phyloP scores from a whole-genome alignment of 2,329 filamentous ascomycete species.

The Calcarisporium arbuscula region DNA sequence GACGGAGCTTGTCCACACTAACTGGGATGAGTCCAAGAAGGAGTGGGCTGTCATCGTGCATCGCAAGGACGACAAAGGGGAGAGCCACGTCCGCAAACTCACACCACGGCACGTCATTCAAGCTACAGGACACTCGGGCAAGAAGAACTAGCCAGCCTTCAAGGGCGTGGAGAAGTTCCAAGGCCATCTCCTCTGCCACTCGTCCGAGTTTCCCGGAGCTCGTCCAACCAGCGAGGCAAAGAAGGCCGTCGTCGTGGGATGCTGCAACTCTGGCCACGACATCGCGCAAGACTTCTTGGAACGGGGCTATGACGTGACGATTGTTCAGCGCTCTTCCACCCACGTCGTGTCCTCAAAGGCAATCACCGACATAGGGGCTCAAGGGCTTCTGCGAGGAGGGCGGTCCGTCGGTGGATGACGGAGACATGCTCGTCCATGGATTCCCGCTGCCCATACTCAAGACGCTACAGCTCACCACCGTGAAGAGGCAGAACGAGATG shows the following conservation, averaged over 20 bases:
- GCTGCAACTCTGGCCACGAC: conserved; percentile 62
- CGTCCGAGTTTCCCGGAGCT: conserved; percentile 51
- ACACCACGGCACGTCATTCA: conserved; percentile 59
- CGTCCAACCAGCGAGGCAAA: conserved; percentile 40
- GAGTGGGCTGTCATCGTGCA: conserved; percentile 50
- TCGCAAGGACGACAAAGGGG: conserved; percentile 41
- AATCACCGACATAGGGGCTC: conserved; percentile 45
- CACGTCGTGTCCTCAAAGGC: conserved; percentile 53
- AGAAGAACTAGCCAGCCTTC: conserved; percentile 53
- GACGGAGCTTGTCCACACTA: conserved; percentile 40
- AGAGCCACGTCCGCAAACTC: conserved; percentile 44
- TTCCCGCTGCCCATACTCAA: conserved; percentile 55
- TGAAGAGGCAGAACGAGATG: conserved; percentile 20
- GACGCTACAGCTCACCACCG: conserved; percentile 44
- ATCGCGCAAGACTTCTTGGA: conserved; percentile 63
- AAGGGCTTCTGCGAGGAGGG: conserved; percentile 43
- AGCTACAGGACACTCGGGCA: conserved; percentile 61
- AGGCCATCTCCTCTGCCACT: conserved; percentile 55
- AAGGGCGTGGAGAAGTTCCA: conserved; percentile 51
- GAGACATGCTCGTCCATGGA: conserved; percentile 54
- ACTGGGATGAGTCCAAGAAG: conserved; percentile 42
- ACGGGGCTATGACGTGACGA: conserved; percentile 59
- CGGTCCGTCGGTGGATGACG: conserved; percentile 56
- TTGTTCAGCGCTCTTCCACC: conserved; percentile 62
- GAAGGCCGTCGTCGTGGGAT: conserved; percentile 59